Percentiles rank a stretch among this genome's conserved stretches.
Conservation (phyloP, 495 filamentous ascomycete species). For the Aspergillus kassunensis region DNA sequence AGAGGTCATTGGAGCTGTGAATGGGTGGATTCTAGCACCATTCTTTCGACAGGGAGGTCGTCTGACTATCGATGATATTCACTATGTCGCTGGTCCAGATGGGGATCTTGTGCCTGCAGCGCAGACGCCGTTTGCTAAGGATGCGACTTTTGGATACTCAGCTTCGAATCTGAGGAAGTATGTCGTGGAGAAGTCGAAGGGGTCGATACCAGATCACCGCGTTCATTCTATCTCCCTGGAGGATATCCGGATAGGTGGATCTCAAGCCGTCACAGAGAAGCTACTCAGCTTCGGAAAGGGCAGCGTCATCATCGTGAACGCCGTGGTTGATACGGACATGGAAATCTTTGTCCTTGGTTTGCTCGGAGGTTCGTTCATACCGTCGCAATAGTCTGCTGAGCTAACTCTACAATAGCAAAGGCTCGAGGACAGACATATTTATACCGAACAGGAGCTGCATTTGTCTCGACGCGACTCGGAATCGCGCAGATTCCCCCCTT, state of each 20-base stretch:
- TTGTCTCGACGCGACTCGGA: constrained; percentile 1
- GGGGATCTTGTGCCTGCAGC: neutral
- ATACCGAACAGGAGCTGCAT: neutral
- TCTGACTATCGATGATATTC: neutral
- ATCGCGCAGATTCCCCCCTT: neutral
- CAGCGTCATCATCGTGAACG: neutral
- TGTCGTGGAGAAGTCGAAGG: constrained; percentile 1
- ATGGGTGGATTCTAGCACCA: neutral
- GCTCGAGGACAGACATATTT: neutral
- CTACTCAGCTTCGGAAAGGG: neutral
- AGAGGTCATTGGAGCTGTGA: neutral
- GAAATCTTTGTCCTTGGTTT: constrained; percentile 3
- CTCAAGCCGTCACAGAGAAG: neutral
- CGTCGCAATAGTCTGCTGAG: too few relatives aligned
- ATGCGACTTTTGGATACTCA: neutral
- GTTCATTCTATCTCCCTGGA: neutral
- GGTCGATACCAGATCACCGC: neutral
- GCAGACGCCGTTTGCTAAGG: neutral
- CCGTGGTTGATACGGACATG: constrained; percentile 3
- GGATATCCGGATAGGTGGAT: neutral
- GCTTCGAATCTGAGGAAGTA: neutral
- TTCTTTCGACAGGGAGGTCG: constrained; percentile 5
- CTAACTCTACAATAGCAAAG: neutral
- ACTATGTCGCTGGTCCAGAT: neutral
- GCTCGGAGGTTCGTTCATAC: too few relatives aligned